Base-by-base conservation (phyloP, 306 rosid species). In the Quercus engelmannii region DNA sequence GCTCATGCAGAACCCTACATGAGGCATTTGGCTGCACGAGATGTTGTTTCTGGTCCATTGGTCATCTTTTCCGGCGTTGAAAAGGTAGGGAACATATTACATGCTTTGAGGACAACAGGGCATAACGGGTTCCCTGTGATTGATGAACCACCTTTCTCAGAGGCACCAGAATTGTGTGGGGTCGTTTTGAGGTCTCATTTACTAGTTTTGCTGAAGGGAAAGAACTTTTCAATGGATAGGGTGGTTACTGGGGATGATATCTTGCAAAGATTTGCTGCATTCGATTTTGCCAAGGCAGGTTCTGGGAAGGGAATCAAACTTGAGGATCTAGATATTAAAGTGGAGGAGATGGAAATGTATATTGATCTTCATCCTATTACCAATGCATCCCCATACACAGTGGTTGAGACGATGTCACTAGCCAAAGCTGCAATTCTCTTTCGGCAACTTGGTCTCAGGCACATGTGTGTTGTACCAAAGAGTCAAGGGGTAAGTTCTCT, bases 101-200 rank as follows among this genome's bases (percentile, higher is more conserved):
- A 92, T 55, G 90, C 87, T 58, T 78, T 95, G 92, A 76, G 21
- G 38, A 76, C 77, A 31, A 92, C 98, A 18, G 83, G 87, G 49
- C 99, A 95, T 76, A 92, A 95, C 13, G 99, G 97, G 4, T 95
- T 95, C 75, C 99, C 99, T 5, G 99, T 95, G 76, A 89, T 95
- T 28, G 98, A 95, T 69, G 98, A 89, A 80, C 98, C 95, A 0
- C 98, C 98, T 57, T 85, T 92, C 73, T 75, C 92, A 0, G 86
- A 86, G 8, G 57, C 91, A 57, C 83, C 92, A 1, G 98, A 92
- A 68, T 84, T 95, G 73, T 92, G 92, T 46, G 99, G 99, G 17
- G 84, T 95, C 55, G 98, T 88, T 31, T 81, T 95, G 65, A 89
- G 98, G 89, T 95, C 97, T 78, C 95, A 95, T 81, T 81, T 95